These are phyloP conservation scores for Venustampulla echinocandica DNA, from an alignment of 495 filamentous ascomycete genomes.

Conservation along the genomic window DNA sequence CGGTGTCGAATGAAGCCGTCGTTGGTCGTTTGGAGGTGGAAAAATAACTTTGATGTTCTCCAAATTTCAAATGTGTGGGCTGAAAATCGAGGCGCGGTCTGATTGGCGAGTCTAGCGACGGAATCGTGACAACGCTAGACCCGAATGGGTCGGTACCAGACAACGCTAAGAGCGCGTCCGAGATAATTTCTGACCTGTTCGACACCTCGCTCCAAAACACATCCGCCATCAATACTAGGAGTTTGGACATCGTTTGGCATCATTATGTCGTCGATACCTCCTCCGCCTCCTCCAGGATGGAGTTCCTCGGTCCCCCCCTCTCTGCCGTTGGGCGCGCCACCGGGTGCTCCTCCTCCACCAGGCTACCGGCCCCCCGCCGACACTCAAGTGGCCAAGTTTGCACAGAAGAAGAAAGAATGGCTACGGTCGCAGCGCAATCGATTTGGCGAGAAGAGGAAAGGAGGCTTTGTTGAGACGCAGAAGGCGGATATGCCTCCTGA, in stretches of 20 bases:
- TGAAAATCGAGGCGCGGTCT: not conserved
- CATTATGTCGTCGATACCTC: slow-evolving; percentile 65
- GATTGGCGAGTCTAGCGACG: not conserved
- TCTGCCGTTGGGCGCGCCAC: slow-evolving; percentile 43
- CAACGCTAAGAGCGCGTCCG: not conserved
- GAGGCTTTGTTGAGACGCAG: slow-evolving; percentile 91
- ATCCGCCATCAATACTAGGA: slow-evolving; percentile 11
- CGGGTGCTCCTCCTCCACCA: slow-evolving; percentile 76
- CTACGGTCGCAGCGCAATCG: slow-evolving; percentile 83
- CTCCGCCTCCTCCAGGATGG: slow-evolving; percentile 74
- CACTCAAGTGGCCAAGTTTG: slow-evolving; percentile 86
- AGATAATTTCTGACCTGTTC: not conserved
- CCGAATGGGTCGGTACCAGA: not conserved
- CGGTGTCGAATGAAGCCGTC: slow-evolving; percentile 37
- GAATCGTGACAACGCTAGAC: not conserved
- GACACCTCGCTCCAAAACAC: not conserved
- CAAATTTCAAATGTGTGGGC: slow-evolving; percentile 14
- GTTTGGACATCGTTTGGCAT: slow-evolving; percentile 11
- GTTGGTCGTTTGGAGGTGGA: slow-evolving; percentile 28
- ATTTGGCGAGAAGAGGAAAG: slow-evolving; percentile 94
- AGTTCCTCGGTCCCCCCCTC: slow-evolving; percentile 64
- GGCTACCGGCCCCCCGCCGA: slow-evolving; percentile 80
- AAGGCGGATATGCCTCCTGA: slow-evolving; percentile 99
- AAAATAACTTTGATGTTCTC: slow-evolving; percentile 7
- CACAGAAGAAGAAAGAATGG: slow-evolving; percentile 99